Evolutionary conservation across 768 basidiomycete species (phyloP).

Genomic region (Suillus variegatus): DNA sequence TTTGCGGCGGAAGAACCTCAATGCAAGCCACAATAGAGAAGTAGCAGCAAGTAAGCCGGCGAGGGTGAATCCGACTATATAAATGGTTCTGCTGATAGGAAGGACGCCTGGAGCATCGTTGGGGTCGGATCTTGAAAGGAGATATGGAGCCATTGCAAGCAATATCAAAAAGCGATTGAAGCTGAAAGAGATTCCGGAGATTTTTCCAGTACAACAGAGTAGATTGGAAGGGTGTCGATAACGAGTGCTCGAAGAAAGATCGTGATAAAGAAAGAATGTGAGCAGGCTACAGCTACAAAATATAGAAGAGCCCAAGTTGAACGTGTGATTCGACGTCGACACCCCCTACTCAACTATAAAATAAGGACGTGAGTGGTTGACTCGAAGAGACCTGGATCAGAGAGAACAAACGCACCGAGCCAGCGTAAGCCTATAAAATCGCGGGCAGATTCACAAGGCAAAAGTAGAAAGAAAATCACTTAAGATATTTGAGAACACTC

Average conservation of each 20-base stretch:
- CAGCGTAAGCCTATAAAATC: slow-evolving; percentile 1
- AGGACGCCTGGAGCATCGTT: background rate
- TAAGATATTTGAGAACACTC: background rate
- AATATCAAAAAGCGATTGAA: slow-evolving; percentile 3
- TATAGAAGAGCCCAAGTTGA: slow-evolving; percentile 1
- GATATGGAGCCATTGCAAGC: slow-evolving; percentile 21
- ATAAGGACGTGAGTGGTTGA: background rate
- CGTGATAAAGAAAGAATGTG: slow-evolving; percentile 1
- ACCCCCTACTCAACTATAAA: background rate
- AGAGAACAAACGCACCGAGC: background rate
- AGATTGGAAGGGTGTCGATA: slow-evolving; percentile 10
- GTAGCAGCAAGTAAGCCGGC: slow-evolving; percentile 42
- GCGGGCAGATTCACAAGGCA: background rate
- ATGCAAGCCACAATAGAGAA: slow-evolving; percentile 43
- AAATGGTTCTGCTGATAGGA: slow-evolving; percentile 30
- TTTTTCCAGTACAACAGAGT: slow-evolving; percentile 11
- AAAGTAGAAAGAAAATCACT: background rate
- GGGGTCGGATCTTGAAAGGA: slow-evolving; percentile 16
- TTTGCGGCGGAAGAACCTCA: slow-evolving; percentile 45
- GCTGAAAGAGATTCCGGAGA: background rate
- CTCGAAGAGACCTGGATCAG: background rate
- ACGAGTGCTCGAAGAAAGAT: slow-evolving; percentile 1
- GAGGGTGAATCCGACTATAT: slow-evolving; percentile 54
- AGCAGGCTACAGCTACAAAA: background rate
- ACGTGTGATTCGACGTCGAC: background rate